Evolutionary conservation across 1,139 yeast genomes (phyloP).

Genomic region (Debaryomyces robertsiae): DNA sequence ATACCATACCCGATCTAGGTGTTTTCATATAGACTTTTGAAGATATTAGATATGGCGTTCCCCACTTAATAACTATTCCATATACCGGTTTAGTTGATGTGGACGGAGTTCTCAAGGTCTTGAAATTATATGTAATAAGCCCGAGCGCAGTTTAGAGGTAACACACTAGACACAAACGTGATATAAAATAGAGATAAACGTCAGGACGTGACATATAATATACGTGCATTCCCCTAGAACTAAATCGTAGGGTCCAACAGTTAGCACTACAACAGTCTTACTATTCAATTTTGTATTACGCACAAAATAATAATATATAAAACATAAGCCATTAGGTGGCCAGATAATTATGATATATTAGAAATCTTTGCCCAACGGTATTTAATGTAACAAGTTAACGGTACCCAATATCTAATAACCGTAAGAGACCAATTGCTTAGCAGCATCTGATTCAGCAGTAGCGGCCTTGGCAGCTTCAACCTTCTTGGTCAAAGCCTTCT

Average conservation of each 20-base stretch:
- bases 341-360: constrained; percentile 11
- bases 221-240: too few relatives aligned
- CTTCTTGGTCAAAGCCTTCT: constrained; percentile 95
- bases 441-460: constrained; percentile 73
- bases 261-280: constrained; percentile 1
- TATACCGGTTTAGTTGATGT: too few relatives aligned
- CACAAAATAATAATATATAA: constrained; percentile 11
- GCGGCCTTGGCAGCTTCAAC: constrained; percentile 81
- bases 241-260: too few relatives aligned
- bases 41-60: too few relatives aligned
- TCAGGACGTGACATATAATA: too few relatives aligned
- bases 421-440: constrained; percentile 74
- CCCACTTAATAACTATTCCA: too few relatives aligned
- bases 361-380: constrained; percentile 8
- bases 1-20: constrained; percentile 2
- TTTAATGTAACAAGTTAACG: constrained; percentile 8
- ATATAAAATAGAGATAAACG: too few relatives aligned
- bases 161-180: too few relatives aligned
- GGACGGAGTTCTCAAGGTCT: too few relatives aligned
- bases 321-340: constrained; percentile 8
- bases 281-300: constrained; percentile 13
- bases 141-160: too few relatives aligned
- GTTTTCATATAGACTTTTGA: neutral
- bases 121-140: too few relatives aligned
- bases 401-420: constrained; percentile 60